Percentiles rank a stretch among this genome's conserved stretches.
These are phyloP conservation scores for Betula pendula DNA, from an alignment of 306 rosid species.

Conservation along the genomic window DNA sequence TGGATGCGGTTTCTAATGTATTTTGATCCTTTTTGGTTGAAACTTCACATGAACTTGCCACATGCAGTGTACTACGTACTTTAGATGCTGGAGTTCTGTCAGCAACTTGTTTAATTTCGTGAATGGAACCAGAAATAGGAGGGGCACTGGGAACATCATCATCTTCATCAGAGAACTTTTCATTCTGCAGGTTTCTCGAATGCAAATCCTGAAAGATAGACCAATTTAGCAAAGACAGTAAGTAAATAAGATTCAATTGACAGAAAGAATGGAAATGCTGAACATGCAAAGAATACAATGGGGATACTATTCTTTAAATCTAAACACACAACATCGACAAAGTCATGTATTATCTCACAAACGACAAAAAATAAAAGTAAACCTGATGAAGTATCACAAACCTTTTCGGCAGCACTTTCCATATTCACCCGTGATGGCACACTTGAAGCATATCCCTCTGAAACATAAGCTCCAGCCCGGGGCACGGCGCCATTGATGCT, in stretches of 20 bases:
- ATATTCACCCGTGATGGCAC: conserved; percentile 58
- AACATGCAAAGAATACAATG: conserved; percentile 1
- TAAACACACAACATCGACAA: neutral
- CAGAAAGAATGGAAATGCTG: neutral
- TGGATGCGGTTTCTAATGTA: conserved; percentile 28
- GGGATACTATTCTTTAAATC: neutral
- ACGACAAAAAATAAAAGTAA: conserved; percentile 10
- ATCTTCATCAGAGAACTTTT: conserved; percentile 65
- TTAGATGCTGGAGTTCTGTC: conserved; percentile 42
- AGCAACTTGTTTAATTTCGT: conserved; percentile 55
- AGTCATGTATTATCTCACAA: neutral
- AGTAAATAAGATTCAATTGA: conserved; percentile 5
- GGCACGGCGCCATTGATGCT: conserved; percentile 69
- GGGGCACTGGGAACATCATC: conserved; percentile 88
- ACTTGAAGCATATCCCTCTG: conserved; percentile 79
- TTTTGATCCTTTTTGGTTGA: conserved; percentile 1
- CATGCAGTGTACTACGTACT: conserved; percentile 30
- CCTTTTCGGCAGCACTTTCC: conserved; percentile 60
- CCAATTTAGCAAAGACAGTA: conserved; percentile 23
- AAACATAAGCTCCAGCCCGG: conserved; percentile 51
- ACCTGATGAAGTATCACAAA: conserved; percentile 31
- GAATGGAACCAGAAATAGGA: conserved; percentile 59
- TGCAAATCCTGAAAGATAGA: conserved; percentile 40
- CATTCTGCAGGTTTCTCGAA: conserved; percentile 40
- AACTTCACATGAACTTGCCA: conserved; percentile 32